These are phyloP conservation scores for Aspergillus uvarum DNA, from an alignment of 2,329 filamentous ascomycete genomes.

Conservation along the genomic window DNA sequence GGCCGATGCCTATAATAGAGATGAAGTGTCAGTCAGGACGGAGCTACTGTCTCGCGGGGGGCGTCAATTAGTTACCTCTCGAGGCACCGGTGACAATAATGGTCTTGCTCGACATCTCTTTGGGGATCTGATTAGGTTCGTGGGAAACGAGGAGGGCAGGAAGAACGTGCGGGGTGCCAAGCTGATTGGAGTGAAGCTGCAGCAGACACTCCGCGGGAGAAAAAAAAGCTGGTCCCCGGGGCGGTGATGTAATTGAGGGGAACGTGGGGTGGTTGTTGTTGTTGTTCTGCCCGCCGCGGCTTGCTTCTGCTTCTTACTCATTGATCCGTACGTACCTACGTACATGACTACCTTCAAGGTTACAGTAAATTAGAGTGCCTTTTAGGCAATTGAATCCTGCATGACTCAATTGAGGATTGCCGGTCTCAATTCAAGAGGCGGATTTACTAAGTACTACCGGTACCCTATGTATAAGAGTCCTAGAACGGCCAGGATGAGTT, in stretches of 20 bases:
- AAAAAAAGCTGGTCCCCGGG: background rate
- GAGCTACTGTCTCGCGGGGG: too few relatives aligned
- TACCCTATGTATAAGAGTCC: too few relatives aligned
- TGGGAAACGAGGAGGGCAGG: background rate
- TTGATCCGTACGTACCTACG: too few relatives aligned
- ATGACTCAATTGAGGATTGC: too few relatives aligned
- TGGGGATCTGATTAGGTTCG: background rate
- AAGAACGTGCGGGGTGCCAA: background rate
- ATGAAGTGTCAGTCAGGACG: background rate
- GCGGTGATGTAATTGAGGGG: conserved; percentile 16
- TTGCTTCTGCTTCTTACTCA: background rate
- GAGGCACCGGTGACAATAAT: conserved; percentile 70
- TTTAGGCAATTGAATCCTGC: too few relatives aligned
- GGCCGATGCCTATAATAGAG: conserved; percentile 55
- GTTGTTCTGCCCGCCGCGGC: background rate
- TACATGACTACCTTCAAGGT: too few relatives aligned
- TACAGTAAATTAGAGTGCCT: too few relatives aligned
- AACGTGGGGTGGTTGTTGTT: background rate
- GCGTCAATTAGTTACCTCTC: conserved; percentile 45
- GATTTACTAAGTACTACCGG: too few relatives aligned
- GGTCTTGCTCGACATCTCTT: conserved; percentile 58
- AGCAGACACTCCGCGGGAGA: background rate
- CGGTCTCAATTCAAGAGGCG: too few relatives aligned
- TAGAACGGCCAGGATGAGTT: too few relatives aligned
- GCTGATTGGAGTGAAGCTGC: background rate